Percentiles rank a stretch among this genome's conserved stretches.
Conservation (phyloP, 495 filamentous ascomycete species). For the Pyrenula aspistea region DNA sequence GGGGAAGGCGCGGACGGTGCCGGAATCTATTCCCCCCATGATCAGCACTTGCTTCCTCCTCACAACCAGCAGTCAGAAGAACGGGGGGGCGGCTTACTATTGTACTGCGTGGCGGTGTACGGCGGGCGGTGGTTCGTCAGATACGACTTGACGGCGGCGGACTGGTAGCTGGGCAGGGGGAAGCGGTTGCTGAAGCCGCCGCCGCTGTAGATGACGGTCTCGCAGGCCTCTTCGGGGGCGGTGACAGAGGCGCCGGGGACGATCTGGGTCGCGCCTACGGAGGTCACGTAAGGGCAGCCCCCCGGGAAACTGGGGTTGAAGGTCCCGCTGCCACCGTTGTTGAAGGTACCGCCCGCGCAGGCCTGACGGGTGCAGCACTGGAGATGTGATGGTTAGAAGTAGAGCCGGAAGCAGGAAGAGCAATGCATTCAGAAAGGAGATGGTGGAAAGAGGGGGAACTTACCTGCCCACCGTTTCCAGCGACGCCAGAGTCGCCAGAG, state of each 20-base stretch:
- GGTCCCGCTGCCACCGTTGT: constrained; percentile 24
- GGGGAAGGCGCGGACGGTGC: constrained; percentile 53
- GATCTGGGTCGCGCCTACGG: constrained; percentile 36
- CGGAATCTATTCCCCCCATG: constrained; percentile 43
- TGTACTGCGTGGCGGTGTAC: constrained; percentile 22
- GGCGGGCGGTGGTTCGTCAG: constrained; percentile 31
- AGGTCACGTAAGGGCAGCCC: constrained; percentile 39
- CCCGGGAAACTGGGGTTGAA: constrained; percentile 38
- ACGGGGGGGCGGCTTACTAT: constrained; percentile 23
- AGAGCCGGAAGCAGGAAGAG: constrained; percentile 4
- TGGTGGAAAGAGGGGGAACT: constrained; percentile 4
- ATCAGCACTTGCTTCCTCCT: constrained; percentile 16
- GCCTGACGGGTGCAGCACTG: not conserved
- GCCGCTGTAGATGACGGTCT: constrained; percentile 38
- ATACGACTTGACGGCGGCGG: constrained; percentile 35
- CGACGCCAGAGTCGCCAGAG: constrained; percentile 49
- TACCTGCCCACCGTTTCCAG: constrained; percentile 24
- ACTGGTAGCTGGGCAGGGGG: constrained; percentile 44
- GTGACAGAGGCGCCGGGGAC: constrained; percentile 20
- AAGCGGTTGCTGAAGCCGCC: constrained; percentile 65
- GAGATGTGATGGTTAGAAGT: constrained; percentile 4
- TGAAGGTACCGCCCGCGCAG: constrained; percentile 26
- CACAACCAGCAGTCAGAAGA: constrained; percentile 38
- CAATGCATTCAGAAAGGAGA: constrained; percentile 2
- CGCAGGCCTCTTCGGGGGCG: constrained; percentile 27